A percentile compares a stretch with the other conserved stretches of the same genome.
phyloP scores from a whole-genome alignment of 202 grass and related monocot species.

The Setaria italica region DNA sequence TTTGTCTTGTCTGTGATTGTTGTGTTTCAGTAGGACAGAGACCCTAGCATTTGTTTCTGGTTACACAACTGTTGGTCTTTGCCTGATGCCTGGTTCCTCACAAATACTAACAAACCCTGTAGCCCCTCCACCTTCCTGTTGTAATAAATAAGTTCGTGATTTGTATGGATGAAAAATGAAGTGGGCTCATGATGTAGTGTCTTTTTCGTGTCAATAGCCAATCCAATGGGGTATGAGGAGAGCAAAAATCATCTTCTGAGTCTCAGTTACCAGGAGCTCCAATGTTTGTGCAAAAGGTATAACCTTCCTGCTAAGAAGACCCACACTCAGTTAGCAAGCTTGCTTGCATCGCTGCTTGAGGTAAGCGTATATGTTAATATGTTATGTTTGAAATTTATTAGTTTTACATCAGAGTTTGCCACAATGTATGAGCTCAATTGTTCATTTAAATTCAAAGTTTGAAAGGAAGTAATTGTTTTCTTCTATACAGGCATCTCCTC shows the following conservation, averaged over 20 bases:
- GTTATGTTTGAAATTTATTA: slow-evolving; percentile 26
- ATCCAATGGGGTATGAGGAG: slow-evolving; percentile 66
- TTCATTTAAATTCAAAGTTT: slow-evolving; percentile 43
- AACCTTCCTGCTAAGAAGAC: slow-evolving; percentile 74
- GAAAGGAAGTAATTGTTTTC: slow-evolving; percentile 38
- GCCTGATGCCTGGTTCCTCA: not conserved
- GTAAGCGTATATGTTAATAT: slow-evolving; percentile 40
- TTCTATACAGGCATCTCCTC: slow-evolving; percentile 43
- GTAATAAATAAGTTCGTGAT: not conserved
- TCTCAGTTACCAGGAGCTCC: slow-evolving; percentile 70
- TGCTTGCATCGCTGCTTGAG: slow-evolving; percentile 66
- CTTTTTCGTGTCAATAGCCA: slow-evolving; percentile 19
- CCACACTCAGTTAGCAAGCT: slow-evolving; percentile 66
- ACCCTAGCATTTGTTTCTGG: slow-evolving; percentile 3
- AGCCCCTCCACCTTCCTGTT: too few relatives aligned
- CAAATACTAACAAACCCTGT: not conserved
- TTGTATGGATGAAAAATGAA: not conserved
- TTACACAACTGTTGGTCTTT: not conserved
- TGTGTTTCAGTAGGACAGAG: not conserved
- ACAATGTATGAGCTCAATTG: slow-evolving; percentile 8
- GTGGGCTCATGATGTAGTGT: not conserved
- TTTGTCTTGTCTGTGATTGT: not conserved
- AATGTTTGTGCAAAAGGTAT: slow-evolving; percentile 78
- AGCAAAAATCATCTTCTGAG: slow-evolving; percentile 61
- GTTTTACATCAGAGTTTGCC: slow-evolving; percentile 15